Percentiles rank a stretch among this genome's conserved stretches.
phyloP scores from a whole-genome alignment of 345 rosid genomes.

The Eucalyptus pauciflora region DNA sequence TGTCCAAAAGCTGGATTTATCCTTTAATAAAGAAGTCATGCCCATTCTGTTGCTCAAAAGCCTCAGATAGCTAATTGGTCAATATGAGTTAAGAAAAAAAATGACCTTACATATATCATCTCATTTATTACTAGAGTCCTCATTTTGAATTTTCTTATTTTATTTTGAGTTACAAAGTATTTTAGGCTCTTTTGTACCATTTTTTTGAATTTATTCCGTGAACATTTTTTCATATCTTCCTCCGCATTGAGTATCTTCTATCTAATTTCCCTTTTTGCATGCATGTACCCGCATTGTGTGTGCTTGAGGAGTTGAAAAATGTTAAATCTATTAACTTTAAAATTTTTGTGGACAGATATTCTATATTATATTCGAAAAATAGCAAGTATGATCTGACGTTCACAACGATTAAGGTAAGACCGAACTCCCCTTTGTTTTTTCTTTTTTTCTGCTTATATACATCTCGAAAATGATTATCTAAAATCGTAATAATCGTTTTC shows the following conservation, averaged over 20 bases:
- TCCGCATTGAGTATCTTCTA: background rate
- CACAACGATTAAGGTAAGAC: background rate
- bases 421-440: accelerated
- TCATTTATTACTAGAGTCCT: background rate
- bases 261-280: background rate
- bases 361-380: background rate
- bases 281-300: background rate
- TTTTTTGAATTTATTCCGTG: background rate
- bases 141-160: background rate
- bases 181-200: background rate
- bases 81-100: background rate
- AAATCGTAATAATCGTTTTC: background rate
- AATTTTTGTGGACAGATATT: background rate
- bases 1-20: background rate
- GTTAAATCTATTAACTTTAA: background rate
- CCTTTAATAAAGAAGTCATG: background rate
- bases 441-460: accelerated
- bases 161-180: background rate
- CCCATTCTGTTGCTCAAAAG: background rate
- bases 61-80: background rate
- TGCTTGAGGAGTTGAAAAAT: background rate
- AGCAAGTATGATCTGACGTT: background rate
- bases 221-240: background rate
- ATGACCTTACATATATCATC: background rate
- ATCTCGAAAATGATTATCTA: background rate